Evolutionary conservation across 1,284 basidiomycete genomes (phyloP).

Genomic region (Trichosporon inkin): DNA sequence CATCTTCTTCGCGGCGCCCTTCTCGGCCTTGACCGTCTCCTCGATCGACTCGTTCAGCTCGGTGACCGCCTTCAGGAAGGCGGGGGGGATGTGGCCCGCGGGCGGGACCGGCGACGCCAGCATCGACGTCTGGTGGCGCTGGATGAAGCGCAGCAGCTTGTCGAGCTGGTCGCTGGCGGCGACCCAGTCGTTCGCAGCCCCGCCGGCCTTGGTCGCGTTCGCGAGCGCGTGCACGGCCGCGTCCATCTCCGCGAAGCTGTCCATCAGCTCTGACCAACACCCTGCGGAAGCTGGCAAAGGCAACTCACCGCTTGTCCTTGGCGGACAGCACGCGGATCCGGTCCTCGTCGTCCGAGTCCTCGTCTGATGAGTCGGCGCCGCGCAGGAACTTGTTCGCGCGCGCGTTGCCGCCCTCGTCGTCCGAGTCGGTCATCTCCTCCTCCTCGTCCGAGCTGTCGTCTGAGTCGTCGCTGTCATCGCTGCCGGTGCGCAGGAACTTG

Average conservation of each 20-base stretch:
- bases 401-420: slow-evolving; percentile 29
- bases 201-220: slow-evolving; percentile 71
- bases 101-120: slow-evolving; percentile 55
- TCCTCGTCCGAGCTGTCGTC: slow-evolving; percentile 37
- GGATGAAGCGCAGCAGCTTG: slow-evolving; percentile 84
- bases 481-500: slow-evolving; percentile 39
- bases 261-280: neutral
- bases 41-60: slow-evolving; percentile 75
- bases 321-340: slow-evolving; percentile 47
- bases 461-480: slow-evolving; percentile 27
- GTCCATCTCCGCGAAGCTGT: slow-evolving; percentile 51
- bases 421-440: slow-evolving; percentile 36
- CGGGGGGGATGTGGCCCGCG: slow-evolving; percentile 79
- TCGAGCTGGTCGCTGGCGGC: slow-evolving; percentile 93
- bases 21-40: slow-evolving; percentile 73
- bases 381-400: slow-evolving; percentile 46
- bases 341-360: slow-evolving; percentile 48
- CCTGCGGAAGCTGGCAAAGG: neutral
- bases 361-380: slow-evolving; percentile 44
- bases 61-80: slow-evolving; percentile 74
- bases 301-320: slow-evolving; percentile 51
- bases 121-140: slow-evolving; percentile 67
- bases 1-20: slow-evolving; percentile 90
- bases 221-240: slow-evolving; percentile 82
- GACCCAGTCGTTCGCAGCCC: slow-evolving; percentile 77